Conservation (phyloP, 176 grass and related monocot species). For the Saccharum officinarum region DNA sequence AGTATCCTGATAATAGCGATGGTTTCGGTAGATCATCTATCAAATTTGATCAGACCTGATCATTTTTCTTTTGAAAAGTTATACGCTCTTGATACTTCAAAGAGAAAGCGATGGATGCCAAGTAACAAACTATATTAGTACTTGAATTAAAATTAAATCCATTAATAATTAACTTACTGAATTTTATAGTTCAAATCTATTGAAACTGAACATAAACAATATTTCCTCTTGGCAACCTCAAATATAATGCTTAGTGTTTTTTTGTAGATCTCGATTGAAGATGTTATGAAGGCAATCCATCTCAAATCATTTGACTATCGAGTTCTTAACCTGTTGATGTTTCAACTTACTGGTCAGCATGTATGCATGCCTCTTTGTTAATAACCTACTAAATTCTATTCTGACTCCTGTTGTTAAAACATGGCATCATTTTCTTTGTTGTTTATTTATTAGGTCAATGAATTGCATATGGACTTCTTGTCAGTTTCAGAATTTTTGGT, state of each 20-base stretch:
- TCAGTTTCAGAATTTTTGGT: constrained; percentile 93
- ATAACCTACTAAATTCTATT: background rate
- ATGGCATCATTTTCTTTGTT: constrained; percentile 6
- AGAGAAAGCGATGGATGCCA: constrained; percentile 8
- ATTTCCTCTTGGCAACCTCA: background rate
- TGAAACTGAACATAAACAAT: background rate
- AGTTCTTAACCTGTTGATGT: constrained; percentile 89
- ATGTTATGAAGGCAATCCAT: constrained; percentile 79
- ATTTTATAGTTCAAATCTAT: background rate
- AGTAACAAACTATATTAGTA: background rate
- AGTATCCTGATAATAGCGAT: background rate
- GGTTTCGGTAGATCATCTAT: constrained; percentile 5
- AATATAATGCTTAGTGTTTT: constrained; percentile 11
- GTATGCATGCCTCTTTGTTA: constrained; percentile 40
- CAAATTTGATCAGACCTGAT: background rate
- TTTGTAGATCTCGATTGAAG: constrained; percentile 77
- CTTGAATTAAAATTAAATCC: background rate
- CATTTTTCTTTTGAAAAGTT: background rate
- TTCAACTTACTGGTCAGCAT: constrained; percentile 65
- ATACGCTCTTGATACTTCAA: constrained; percentile 11
- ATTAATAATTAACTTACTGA: background rate
- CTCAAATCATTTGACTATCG: constrained; percentile 98
- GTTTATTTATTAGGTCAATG: constrained; percentile 68
- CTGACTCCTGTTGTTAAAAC: constrained; percentile 1
- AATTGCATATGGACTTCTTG: constrained; percentile 96